Evolutionary conservation across 202 grass and related monocot species (phyloP).

Genomic region (Eragrostis tef): DNA sequence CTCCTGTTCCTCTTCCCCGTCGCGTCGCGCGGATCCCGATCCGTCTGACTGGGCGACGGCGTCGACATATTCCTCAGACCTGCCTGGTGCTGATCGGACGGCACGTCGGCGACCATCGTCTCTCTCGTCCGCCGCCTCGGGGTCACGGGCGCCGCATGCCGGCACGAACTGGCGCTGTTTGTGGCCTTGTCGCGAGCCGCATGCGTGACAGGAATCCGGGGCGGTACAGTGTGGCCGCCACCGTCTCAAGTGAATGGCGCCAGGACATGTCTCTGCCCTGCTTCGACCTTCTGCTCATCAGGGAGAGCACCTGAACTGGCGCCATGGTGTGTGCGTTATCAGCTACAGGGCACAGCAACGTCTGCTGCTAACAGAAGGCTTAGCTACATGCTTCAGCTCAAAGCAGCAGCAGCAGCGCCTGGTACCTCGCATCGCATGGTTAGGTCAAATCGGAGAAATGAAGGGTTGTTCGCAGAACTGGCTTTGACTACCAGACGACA

Average conservation of each 20-base stretch:
- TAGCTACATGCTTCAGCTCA: background rate
- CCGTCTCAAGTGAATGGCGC: background rate
- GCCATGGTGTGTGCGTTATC: constrained; percentile 7
- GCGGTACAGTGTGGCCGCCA: background rate
- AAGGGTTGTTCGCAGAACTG: constrained; percentile 41
- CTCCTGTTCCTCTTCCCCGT: background rate
- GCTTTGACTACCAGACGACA: constrained; percentile 40
- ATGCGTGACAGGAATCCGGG: background rate
- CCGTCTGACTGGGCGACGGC: background rate
- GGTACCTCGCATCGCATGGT: background rate
- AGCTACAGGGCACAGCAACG: constrained; percentile 11
- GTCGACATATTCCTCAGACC: constrained; percentile 13
- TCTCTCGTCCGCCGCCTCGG: background rate
- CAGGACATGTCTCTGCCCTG: background rate
- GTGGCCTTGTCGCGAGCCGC: background rate
- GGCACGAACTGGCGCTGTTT: background rate
- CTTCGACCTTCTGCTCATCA: background rate
- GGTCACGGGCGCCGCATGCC: background rate
- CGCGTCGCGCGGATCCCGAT: background rate
- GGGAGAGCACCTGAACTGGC: background rate
- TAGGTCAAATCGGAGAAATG: background rate
- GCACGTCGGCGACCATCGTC: background rate
- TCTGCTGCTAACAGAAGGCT: constrained; percentile 14
- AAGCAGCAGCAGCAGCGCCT: background rate
- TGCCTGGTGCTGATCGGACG: background rate